These are phyloP conservation scores for Acanthamoeba pearcei DNA, from an alignment of 208 protist genomes.

Conservation along the genomic window DNA sequence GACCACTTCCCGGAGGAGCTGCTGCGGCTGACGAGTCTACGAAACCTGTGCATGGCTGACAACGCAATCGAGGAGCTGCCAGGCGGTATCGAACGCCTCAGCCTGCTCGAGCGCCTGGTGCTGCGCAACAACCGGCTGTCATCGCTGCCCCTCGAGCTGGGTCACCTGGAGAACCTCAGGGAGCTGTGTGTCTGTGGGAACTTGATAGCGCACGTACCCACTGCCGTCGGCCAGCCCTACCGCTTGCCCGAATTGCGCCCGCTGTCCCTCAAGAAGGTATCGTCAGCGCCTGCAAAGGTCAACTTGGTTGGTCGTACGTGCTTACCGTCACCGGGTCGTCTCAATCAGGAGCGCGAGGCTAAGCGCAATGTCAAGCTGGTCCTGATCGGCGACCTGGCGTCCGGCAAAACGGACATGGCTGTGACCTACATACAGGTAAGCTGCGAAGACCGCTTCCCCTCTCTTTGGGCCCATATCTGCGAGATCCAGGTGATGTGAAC, in stretches of 20 bases:
- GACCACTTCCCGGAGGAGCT: conserved; percentile 1
- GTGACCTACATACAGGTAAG: conserved; percentile 17
- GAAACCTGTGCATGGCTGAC: neutral
- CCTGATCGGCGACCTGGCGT: neutral
- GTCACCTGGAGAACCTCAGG: neutral
- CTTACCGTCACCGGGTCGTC: too few relatives aligned
- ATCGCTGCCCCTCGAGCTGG: neutral
- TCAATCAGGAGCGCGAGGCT: neutral
- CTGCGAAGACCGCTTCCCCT: neutral
- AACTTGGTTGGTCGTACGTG: too few relatives aligned
- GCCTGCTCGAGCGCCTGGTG: neutral
- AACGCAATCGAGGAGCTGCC: neutral
- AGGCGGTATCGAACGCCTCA: neutral
- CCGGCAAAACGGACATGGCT: neutral
- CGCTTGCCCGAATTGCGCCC: neutral
- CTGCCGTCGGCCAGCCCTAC: neutral
- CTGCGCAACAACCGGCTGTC: neutral
- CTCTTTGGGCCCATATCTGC: too few relatives aligned
- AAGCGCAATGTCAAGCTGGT: neutral
- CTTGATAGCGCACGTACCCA: neutral
- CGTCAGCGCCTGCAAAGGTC: too few relatives aligned
- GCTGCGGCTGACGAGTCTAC: neutral
- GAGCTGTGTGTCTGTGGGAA: neutral
- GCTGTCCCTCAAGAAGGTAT: neutral
- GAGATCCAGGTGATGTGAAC: too few relatives aligned